Evolutionary conservation across 2,329 filamentous ascomycete genomes (phyloP), one percentile per base, ranked within the genome.

Genomic region (Pseudocercospora macadamiae): DNA sequence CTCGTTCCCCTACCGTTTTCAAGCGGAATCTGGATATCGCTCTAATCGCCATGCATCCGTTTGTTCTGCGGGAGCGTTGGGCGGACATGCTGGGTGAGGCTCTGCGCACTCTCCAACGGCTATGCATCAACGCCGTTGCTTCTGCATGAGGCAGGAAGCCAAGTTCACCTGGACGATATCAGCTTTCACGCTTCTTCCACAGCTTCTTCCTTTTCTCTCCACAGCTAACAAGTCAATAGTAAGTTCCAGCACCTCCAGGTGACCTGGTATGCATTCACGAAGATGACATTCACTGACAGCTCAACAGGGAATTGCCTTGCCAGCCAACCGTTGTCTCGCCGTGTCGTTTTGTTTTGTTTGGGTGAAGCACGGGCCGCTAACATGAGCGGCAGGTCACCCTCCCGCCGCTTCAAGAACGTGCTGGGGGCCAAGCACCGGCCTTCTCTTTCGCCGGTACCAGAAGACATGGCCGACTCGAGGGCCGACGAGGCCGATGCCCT

Each of bases 331-430:
- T 26, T n/a, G 14, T 39, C 21, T 37, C 45, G n/a, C 21, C 28
- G 42, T 26, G 45, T 25, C 21, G 45, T 51, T 55, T 47, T 59
- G 44, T 30, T 42, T 19, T 36, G 51, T 47, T 47, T 47, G 42
- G 42, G 42, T 47, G 28, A 34, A 30, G 51, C 51, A 51, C 42
- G 45, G 28, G 47, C 48, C 53, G 58, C 58, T 60, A 48, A 56
- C 49, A 56, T 56, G 53, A 56, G 53, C 51, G 55, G 52, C 42
- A 54, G 56, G 36, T 54, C 37, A n/a, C 34, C 23, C 21, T n/a
- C 10, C 10, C 51, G 25, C 51, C 51, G 12, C 51, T 28, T 32
- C 28, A 21, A 26, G 21, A 32, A 21, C 9, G 21, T 18, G 19
- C 26, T 28, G 19, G 23, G 10, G 48, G 37, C 54, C 48, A 25